Evolutionary conservation across 2,329 filamentous ascomycete species (phyloP), one percentile per base, ranked within the genome.

Genomic region (Curvularia sp.): DNA sequence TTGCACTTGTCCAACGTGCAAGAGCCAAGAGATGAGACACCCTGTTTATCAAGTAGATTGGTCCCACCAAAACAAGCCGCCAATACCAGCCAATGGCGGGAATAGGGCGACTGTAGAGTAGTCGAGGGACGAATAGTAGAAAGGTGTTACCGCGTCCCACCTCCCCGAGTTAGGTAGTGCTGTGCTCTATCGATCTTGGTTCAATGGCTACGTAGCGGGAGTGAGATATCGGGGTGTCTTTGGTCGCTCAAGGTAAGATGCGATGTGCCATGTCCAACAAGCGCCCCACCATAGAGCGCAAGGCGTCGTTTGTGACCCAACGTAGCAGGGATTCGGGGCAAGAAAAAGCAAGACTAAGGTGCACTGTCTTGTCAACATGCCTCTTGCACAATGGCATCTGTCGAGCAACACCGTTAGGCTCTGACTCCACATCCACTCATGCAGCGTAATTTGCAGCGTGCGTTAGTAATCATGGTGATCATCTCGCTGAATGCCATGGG

Each of bases 21-120:
- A 62, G 66, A 62, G 57, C 58, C 61, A 70, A 71, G 69, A 68
- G 69, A 69, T 72, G 67, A 72, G 68, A 74, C 70, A 73, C 61
- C 63, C 69, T 70, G 67, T 70, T 74, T 72, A 74, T 70, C 60
- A 68, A 65, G 61, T 65, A 63, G 46, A 51, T 51, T 54, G 42
- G 28, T 55, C 52, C 53, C 57, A 53, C 63, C 57, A 60, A 54
- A 59, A 59, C 41, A 48, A 63, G 63, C 43, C 57, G 49, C 45
- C 49, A 65, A 55, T 53, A 54, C 54, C 51, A 57, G 50, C 60
- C 61, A 65, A 65, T 69, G 66, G 70, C 64, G 68, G 68, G 60
- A 57, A 61, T 60, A 58, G 34, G 60, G 58, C 53, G 23, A 61
- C 56, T 64, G 64, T 68, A 69, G 49, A 51, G 64, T 56, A 56